Conservation (phyloP, 2,329 filamentous ascomycete genomes). For the Cordyceps cicadae region DNA sequence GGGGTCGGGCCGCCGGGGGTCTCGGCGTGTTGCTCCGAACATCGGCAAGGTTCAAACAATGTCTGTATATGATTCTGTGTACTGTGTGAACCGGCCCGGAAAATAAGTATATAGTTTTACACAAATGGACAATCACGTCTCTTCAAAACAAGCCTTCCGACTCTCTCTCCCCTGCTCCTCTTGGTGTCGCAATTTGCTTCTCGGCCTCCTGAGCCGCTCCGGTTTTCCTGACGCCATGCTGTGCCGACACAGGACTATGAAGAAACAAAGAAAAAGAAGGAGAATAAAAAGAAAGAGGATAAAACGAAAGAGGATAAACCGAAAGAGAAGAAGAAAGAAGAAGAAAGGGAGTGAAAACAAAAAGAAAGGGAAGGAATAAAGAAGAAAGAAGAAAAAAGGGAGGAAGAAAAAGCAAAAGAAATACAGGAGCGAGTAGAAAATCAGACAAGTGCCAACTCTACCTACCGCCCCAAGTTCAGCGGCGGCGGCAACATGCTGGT, state of each 20-base stretch:
- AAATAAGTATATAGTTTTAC: background rate
- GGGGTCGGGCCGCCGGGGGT: background rate
- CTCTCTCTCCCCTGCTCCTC: background rate
- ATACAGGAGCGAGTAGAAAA: background rate
- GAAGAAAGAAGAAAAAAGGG: background rate
- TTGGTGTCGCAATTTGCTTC: background rate
- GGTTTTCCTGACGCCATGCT: slow-evolving; percentile 8
- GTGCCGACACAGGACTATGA: slow-evolving; percentile 7
- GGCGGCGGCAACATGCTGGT: slow-evolving; percentile 26
- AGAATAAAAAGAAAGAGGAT: no score
- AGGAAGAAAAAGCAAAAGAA: background rate
- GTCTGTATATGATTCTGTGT: background rate
- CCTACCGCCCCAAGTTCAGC: slow-evolving; percentile 24
- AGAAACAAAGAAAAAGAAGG: background rate
- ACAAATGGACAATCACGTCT: background rate
- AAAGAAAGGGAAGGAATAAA: background rate
- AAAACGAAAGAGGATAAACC: background rate
- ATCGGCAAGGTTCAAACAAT: background rate
- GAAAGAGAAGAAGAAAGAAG: background rate
- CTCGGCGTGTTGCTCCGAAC: background rate
- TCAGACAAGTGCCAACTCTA: background rate
- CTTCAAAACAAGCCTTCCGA: background rate
- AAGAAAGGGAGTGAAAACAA: background rate
- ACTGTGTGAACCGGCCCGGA: background rate
- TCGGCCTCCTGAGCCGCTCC: background rate